phyloP scores from a whole-genome alignment of 306 rosid species.

The Glycine soja region DNA sequence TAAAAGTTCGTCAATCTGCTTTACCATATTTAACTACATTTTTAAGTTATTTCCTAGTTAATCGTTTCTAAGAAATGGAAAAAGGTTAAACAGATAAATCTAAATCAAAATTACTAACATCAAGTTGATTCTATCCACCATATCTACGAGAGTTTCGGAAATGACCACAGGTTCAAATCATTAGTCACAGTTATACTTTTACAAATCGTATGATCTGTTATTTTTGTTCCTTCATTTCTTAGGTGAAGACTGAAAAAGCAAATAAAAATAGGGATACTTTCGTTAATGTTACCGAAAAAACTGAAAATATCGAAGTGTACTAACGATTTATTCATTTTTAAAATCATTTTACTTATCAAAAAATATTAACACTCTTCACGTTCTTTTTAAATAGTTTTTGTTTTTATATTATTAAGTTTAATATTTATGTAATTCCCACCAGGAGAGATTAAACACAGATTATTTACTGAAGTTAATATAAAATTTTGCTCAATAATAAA shows the following conservation, averaged over 20 bases:
- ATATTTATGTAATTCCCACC: too few species aligned
- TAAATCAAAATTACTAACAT: neutral
- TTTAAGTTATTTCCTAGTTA: neutral
- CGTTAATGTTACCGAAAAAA: too few species aligned
- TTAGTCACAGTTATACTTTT: neutral
- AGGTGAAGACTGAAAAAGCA: neutral
- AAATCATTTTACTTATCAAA: neutral
- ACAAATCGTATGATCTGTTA: neutral
- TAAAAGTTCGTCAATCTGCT: neutral
- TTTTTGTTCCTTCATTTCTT: neutral
- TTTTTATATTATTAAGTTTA: too few species aligned
- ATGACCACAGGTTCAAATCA: neutral
- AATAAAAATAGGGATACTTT: neutral
- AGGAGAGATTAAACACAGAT: too few species aligned
- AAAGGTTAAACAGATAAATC: neutral
- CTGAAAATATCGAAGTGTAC: neutral
- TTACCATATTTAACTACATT: too few species aligned
- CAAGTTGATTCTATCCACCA: neutral
- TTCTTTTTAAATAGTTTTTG: neutral
- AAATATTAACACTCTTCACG: neutral
- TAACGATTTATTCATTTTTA: neutral
- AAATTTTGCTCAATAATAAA: too few species aligned
- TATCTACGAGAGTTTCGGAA: neutral
- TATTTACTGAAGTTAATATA: too few species aligned
- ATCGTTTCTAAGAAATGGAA: neutral